Conservation (phyloP, 2,329 filamentous ascomycete genomes). For the Aspergillus chevalieri region DNA sequence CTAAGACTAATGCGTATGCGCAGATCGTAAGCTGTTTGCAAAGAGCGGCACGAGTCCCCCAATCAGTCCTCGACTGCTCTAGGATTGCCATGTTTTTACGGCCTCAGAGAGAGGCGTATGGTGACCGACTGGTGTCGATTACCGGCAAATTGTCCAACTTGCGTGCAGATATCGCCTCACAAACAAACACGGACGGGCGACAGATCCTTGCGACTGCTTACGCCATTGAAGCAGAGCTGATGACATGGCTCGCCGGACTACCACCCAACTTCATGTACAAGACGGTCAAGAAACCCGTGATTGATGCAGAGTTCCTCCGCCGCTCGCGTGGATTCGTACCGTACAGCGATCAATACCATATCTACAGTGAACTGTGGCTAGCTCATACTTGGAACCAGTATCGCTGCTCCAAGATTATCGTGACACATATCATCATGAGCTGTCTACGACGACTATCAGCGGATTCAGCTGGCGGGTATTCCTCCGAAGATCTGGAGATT, state of each 20-base stretch:
- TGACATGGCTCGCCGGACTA: conserved; percentile 25
- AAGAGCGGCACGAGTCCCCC: conserved; percentile 23
- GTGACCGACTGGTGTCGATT: conserved; percentile 24
- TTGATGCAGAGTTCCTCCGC: conserved; percentile 32
- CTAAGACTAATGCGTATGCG: not conserved
- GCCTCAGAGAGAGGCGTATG: conserved; percentile 20
- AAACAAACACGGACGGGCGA: conserved; percentile 17
- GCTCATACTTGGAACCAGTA: conserved; percentile 56
- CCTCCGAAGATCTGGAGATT: conserved; percentile 24
- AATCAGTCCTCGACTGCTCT: conserved; percentile 26
- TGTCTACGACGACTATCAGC: conserved; percentile 22
- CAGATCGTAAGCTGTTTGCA: conserved; percentile 35
- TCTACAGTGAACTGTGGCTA: conserved; percentile 50
- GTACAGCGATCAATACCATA: conserved; percentile 51
- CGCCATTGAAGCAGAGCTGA: conserved; percentile 29
- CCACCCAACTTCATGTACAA: conserved; percentile 24
- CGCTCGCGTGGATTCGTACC: conserved; percentile 18
- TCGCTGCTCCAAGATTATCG: conserved; percentile 52
- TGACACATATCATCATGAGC: conserved; percentile 44
- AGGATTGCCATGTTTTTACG: conserved; percentile 24
- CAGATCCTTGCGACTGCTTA: conserved; percentile 28
- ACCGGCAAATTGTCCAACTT: conserved; percentile 27
- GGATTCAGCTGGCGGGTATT: conserved; percentile 11
- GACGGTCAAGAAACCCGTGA: conserved; percentile 15
- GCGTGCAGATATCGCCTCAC: conserved; percentile 25